phyloP scores from a whole-genome alignment of 495 filamentous ascomycete genomes.

The Hypoxylon subgilvum region DNA sequence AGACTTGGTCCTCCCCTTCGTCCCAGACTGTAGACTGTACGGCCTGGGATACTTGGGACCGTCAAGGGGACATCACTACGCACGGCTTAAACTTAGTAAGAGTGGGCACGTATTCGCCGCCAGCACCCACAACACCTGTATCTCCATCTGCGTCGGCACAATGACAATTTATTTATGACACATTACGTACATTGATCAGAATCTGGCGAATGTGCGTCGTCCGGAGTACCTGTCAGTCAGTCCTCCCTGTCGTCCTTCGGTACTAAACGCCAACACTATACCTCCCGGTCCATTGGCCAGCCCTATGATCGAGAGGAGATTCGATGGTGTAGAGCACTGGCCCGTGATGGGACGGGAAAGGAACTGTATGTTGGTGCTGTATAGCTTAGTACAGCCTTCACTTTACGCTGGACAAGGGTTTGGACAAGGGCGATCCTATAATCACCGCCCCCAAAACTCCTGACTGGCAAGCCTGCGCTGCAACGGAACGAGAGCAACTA shows the following conservation, averaged over 20 bases:
- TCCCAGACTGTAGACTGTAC: too few species aligned
- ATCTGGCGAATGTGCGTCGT: conserved; percentile 29
- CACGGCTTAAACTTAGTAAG: neutral
- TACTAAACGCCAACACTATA: conserved; percentile 21
- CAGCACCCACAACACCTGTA: neutral
- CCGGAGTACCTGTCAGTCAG: conserved; percentile 27
- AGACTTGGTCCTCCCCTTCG: too few species aligned
- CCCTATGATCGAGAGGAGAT: conserved; percentile 31
- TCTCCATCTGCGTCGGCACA: neutral
- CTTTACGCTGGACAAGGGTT: conserved; percentile 12
- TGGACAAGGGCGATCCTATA: conserved; percentile 8
- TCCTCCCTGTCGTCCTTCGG: too few species aligned
- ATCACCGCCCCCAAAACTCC: conserved; percentile 27
- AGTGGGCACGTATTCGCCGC: conserved; percentile 2
- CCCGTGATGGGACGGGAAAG: conserved; percentile 1
- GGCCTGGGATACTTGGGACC: neutral
- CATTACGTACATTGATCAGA: conserved; percentile 4
- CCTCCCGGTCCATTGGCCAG: conserved; percentile 26
- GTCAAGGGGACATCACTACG: neutral
- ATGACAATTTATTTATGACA: conserved; percentile 7
- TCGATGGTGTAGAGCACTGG: conserved; percentile 3
- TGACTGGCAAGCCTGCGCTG: conserved; percentile 11
- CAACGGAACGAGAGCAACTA: conserved; percentile 8
- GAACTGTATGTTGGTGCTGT: conserved; percentile 30
- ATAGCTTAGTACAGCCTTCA: conserved; percentile 5